phyloP scores from a whole-genome alignment of 202 grass and related monocot species.

The Carex sylvatica region DNA sequence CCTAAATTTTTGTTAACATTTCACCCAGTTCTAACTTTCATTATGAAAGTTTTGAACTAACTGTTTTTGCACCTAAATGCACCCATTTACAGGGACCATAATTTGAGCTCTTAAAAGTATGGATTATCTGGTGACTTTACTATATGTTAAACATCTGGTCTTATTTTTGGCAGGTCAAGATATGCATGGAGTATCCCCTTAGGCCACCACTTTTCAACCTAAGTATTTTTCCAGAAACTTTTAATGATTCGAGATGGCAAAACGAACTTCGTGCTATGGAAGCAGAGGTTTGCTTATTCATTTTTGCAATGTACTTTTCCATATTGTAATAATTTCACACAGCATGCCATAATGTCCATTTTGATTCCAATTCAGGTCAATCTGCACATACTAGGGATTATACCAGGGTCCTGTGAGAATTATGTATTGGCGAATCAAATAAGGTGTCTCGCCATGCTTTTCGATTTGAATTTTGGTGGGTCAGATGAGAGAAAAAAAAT shows the following conservation, averaged over 20 bases:
- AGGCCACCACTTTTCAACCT: conserved; percentile 77
- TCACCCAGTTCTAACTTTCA: not conserved
- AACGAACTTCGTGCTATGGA: conserved; percentile 88
- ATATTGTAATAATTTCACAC: conserved; percentile 5
- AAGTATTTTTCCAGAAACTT: conserved; percentile 39
- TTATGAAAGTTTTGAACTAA: not conserved
- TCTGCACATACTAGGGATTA: conserved; percentile 58
- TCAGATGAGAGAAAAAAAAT: conserved; percentile 62
- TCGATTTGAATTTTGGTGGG: conserved; percentile 79
- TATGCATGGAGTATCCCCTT: conserved; percentile 89
- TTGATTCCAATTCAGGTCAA: conserved; percentile 58
- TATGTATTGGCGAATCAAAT: conserved; percentile 74
- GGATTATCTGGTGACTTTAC: not conserved
- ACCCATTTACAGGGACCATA: not conserved
- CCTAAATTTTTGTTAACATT: not conserved
- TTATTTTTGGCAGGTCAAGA: conserved; percentile 59
- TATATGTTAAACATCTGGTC: not conserved
- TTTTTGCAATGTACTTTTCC: not conserved
- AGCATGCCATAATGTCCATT: conserved; percentile 9
- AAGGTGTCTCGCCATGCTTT: conserved; percentile 70
- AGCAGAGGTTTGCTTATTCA: conserved; percentile 62
- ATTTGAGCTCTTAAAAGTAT: not conserved
- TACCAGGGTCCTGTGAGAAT: conserved; percentile 47
- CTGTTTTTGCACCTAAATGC: not conserved
- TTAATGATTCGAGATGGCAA: conserved; percentile 50